phyloP scores from a whole-genome alignment of 371 early-diverging fungal genomes.

The Rhizomucor miehei region DNA sequence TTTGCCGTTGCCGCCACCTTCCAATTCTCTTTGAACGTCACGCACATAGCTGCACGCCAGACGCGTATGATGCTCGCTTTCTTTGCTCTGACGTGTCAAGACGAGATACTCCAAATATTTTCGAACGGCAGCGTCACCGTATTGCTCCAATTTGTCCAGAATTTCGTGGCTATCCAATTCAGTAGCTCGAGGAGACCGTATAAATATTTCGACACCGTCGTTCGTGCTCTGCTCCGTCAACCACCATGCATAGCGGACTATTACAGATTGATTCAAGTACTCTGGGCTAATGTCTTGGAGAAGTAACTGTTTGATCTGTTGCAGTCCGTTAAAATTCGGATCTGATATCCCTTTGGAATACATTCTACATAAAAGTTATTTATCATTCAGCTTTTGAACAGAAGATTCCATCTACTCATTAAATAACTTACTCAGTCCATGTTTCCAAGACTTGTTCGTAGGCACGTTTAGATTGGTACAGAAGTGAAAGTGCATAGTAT shows the following conservation, averaged over 20 bases:
- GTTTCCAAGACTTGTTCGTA: slow-evolving; percentile 56
- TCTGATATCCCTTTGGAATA: slow-evolving; percentile 51
- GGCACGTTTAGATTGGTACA: slow-evolving; percentile 56
- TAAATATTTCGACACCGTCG: slow-evolving; percentile 50
- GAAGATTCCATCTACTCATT: not conserved
- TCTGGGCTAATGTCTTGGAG: slow-evolving; percentile 27
- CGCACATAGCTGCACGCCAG: slow-evolving; percentile 54
- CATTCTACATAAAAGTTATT: slow-evolving; percentile 32
- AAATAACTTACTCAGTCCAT: slow-evolving; percentile 60
- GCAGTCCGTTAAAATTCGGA: slow-evolving; percentile 49
- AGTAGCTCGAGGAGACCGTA: slow-evolving; percentile 43
- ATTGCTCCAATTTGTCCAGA: slow-evolving; percentile 38
- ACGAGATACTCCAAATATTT: slow-evolving; percentile 63
- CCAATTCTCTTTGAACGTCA: slow-evolving; percentile 32
- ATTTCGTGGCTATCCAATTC: slow-evolving; percentile 56
- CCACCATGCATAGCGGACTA: slow-evolving; percentile 64
- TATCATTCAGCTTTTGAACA: not conserved
- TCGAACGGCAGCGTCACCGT: slow-evolving; percentile 38
- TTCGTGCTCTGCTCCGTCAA: slow-evolving; percentile 46
- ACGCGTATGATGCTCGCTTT: slow-evolving; percentile 45
- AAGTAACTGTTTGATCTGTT: slow-evolving; percentile 47
- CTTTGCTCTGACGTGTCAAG: slow-evolving; percentile 42
- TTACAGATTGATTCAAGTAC: slow-evolving; percentile 25
- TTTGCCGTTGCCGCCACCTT: slow-evolving; percentile 11
- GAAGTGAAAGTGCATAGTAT: slow-evolving; percentile 63